These are phyloP conservation scores for Eimeria necatrix DNA, from an alignment of 169 alveolate genomes.

Conservation along the genomic window DNA sequence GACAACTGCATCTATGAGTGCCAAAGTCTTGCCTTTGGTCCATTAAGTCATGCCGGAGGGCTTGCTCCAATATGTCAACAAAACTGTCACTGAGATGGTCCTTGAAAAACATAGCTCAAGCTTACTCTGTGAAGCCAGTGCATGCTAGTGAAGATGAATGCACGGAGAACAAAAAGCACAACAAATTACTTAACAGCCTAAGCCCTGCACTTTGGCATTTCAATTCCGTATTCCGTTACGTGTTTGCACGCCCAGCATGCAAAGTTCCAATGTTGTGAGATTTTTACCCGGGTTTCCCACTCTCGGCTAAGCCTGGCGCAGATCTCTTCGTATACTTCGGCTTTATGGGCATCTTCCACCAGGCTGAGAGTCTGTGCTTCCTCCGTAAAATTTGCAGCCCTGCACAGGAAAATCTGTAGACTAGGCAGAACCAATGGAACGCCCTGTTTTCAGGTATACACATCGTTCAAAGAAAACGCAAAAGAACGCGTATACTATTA, in stretches of 20 bases:
- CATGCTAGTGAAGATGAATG: neutral
- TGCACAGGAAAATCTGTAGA: neutral
- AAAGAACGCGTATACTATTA: neutral
- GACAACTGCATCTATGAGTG: no score
- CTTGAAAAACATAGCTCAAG: neutral
- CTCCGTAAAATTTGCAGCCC: constrained; percentile 74
- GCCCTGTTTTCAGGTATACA: neutral
- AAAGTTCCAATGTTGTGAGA: neutral
- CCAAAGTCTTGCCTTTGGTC: constrained; percentile 76
- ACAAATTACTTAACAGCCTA: no score
- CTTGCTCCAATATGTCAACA: constrained; percentile 78
- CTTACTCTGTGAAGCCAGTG: neutral
- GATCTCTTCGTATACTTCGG: constrained; percentile 75
- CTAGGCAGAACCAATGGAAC: neutral
- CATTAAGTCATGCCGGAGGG: constrained; percentile 79
- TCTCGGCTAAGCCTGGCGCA: constrained; percentile 43
- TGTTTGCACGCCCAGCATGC: neutral
- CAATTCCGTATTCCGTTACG: neutral
- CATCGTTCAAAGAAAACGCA: neutral
- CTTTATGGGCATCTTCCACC: constrained; percentile 74
- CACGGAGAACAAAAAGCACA: no score
- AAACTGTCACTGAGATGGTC: constrained; percentile 66
- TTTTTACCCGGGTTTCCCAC: constrained; percentile 69
- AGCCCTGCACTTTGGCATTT: neutral
- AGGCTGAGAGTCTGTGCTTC: constrained; percentile 53